Conservation (phyloP, 768 basidiomycete genomes). For the Coprinopsis marcescibilis region DNA sequence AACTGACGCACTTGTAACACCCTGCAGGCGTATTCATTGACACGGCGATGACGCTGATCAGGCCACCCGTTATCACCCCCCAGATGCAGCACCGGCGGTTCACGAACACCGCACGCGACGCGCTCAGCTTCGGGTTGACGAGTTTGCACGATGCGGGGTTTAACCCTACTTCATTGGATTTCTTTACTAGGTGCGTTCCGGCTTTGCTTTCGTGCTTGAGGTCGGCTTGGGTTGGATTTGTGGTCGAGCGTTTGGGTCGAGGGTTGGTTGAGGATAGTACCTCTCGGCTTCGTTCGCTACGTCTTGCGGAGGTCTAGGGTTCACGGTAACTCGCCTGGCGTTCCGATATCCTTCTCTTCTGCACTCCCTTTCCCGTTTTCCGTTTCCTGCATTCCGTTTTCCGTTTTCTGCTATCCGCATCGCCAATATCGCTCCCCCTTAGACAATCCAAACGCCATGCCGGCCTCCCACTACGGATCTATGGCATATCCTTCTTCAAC, state of each 20-base stretch:
- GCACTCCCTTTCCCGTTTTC: too few relatives aligned
- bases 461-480: conserved; percentile 43
- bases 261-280: too few relatives aligned
- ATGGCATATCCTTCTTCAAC: conserved; percentile 54
- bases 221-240: too few relatives aligned
- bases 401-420: too few relatives aligned
- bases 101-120: conserved; percentile 56
- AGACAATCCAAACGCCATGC: too few relatives aligned
- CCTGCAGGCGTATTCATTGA: conserved; percentile 68
- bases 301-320: too few relatives aligned
- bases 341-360: too few relatives aligned
- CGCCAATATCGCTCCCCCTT: neutral
- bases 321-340: too few relatives aligned
- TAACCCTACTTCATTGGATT: conserved; percentile 56
- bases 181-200: conserved; percentile 56
- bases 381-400: neutral
- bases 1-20: too few relatives aligned
- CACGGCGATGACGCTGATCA: conserved; percentile 76
- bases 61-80: conserved; percentile 57
- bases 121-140: conserved; percentile 67
- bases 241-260: too few relatives aligned
- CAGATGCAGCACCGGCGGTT: conserved; percentile 56
- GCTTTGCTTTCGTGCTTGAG: neutral
- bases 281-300: too few relatives aligned
- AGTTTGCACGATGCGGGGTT: conserved; percentile 84